phyloP scores from a whole-genome alignment of 768 basidiomycete genomes.

The Daedaleopsis sinensis region DNA sequence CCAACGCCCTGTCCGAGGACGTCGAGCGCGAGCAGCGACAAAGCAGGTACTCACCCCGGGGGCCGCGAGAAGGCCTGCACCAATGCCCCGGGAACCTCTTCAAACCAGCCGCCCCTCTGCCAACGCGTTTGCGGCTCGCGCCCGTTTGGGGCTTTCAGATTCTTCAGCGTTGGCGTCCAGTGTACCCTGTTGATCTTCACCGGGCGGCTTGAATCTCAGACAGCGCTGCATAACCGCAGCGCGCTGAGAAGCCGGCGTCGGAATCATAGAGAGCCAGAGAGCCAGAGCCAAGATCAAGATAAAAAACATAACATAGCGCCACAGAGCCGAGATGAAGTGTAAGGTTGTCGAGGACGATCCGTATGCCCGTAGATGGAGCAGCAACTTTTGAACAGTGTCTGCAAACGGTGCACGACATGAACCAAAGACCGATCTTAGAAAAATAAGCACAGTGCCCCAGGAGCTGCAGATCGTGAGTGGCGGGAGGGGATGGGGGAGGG shows the following conservation, averaged over 20 bases:
- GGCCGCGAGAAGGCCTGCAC: conserved; percentile 22
- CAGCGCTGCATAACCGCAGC: conserved; percentile 4
- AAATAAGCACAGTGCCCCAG: background rate
- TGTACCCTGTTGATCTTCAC: conserved; percentile 10
- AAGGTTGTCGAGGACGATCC: too few species aligned
- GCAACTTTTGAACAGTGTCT: too few species aligned
- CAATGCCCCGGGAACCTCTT: conserved; percentile 15
- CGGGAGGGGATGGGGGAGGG: background rate
- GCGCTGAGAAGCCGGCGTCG: conserved; percentile 1
- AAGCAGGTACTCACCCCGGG: conserved; percentile 20
- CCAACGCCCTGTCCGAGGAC: too few species aligned
- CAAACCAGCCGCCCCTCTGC: conserved; percentile 16
- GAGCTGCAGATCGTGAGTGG: background rate
- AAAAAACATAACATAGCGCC: background rate
- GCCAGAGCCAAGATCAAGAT: background rate
- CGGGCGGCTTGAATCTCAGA: conserved; percentile 3
- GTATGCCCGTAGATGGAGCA: too few species aligned
- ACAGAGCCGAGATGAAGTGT: too few species aligned
- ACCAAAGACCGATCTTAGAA: background rate
- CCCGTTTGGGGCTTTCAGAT: conserved; percentile 2
- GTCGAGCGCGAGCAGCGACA: background rate
- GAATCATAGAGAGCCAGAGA: too few species aligned
- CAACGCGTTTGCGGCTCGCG: conserved; percentile 10
- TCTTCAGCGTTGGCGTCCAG: conserved; percentile 4
- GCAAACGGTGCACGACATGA: background rate